Conservation (phyloP, 805 yeast genomes). For the Debaryomyces maramus region DNA sequence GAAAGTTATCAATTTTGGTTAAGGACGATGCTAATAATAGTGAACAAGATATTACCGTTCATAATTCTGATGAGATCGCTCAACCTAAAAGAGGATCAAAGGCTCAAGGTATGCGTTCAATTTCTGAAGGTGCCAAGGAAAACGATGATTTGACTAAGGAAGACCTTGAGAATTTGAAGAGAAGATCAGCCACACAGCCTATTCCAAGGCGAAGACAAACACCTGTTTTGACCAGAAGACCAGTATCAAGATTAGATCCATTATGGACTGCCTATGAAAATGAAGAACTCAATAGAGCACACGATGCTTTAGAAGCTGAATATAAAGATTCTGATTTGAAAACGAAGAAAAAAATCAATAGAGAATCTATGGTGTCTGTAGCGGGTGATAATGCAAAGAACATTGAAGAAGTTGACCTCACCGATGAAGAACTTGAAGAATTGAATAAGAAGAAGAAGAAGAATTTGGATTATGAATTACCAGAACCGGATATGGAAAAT, state of each 20-base stretch:
- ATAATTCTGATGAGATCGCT: constrained; percentile 27
- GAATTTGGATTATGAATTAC: constrained; percentile 30
- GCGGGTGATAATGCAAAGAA: constrained; percentile 16
- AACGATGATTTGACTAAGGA: constrained; percentile 42
- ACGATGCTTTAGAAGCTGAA: constrained; percentile 42
- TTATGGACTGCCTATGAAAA: constrained; percentile 53
- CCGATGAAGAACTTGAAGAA: neutral
- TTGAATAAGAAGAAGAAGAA: constrained; percentile 5
- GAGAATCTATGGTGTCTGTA: constrained; percentile 39
- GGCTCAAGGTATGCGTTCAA: constrained; percentile 28
- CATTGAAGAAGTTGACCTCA: constrained; percentile 4
- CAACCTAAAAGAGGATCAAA: constrained; percentile 42
- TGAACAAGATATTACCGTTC: constrained; percentile 26
- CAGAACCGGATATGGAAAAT: constrained; percentile 36
- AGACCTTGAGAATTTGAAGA: constrained; percentile 45
- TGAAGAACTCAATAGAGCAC: constrained; percentile 44
- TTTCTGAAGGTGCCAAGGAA: constrained; percentile 32
- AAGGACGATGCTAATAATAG: constrained; percentile 35
- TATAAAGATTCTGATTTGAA: constrained; percentile 17
- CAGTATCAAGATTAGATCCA: constrained; percentile 58
- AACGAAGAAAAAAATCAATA: constrained; percentile 16
- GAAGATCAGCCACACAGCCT: constrained; percentile 49
- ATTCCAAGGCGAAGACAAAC: constrained; percentile 29
- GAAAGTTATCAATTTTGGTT: constrained; percentile 36
- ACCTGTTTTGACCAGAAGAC: constrained; percentile 50